Evolutionary conservation across 495 filamentous ascomycete species (phyloP).

Genomic region (Umbilicaria muhlenbergii): DNA sequence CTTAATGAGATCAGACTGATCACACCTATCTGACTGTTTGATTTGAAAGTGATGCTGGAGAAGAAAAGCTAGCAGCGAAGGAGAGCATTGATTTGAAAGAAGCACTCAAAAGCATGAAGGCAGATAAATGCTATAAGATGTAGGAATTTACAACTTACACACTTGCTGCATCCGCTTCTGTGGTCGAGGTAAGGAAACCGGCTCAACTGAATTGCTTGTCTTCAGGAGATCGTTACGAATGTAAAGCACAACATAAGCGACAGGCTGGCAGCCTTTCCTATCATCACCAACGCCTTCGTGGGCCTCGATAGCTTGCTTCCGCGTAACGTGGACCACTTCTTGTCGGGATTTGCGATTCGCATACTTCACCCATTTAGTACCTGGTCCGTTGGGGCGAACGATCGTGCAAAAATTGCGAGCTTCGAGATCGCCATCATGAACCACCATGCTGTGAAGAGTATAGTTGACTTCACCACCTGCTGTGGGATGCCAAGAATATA

Average conservation of each 20-base stretch:
- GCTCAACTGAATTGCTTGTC: not conserved
- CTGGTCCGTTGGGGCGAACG: slow-evolving; percentile 40
- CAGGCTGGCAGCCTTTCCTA: slow-evolving; percentile 17
- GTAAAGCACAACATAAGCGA: slow-evolving; percentile 46
- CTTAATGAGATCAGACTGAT: too few relatives aligned
- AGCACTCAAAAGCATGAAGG: too few relatives aligned
- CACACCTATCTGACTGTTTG: too few relatives aligned
- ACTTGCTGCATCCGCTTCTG: not conserved
- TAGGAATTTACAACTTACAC: too few relatives aligned
- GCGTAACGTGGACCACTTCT: slow-evolving; percentile 38
- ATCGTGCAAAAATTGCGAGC: slow-evolving; percentile 48
- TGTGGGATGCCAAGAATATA: slow-evolving; percentile 24
- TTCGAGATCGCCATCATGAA: slow-evolving; percentile 43
- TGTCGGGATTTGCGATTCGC: slow-evolving; percentile 37
- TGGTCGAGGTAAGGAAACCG: not conserved
- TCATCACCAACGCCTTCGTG: slow-evolving; percentile 33
- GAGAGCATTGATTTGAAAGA: too few relatives aligned
- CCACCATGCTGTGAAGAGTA: slow-evolving; percentile 44
- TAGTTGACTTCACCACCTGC: slow-evolving; percentile 26
- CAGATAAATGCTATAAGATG: too few relatives aligned
- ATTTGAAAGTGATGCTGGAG: too few relatives aligned
- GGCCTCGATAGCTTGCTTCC: slow-evolving; percentile 36
- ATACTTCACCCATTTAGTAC: slow-evolving; percentile 43
- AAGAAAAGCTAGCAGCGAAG: too few relatives aligned
- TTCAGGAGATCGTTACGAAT: slow-evolving; percentile 34